phyloP scores from a whole-genome alignment of 352 stramenopile genomes.

The Pythium insidiosum region DNA sequence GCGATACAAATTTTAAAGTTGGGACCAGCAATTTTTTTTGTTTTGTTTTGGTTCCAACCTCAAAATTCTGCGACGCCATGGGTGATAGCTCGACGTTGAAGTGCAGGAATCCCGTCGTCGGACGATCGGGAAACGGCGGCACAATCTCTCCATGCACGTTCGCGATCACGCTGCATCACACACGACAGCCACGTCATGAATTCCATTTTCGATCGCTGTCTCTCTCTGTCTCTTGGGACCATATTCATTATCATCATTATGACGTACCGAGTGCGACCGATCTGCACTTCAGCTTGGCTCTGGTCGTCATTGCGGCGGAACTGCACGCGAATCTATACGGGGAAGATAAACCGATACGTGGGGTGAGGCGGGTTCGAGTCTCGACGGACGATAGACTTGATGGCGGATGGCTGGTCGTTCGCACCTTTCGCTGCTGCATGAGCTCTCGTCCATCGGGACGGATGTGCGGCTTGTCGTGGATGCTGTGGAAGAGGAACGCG shows the following conservation, averaged over 20 bases:
- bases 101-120: constrained; percentile 82
- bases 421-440: constrained; percentile 71
- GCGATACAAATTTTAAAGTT: too few relatives aligned
- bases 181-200: neutral
- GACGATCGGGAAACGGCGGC: constrained; percentile 76
- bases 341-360: too few relatives aligned
- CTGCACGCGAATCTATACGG: constrained; percentile 76
- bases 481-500: constrained; percentile 60
- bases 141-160: constrained; percentile 84
- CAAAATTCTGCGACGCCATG: constrained; percentile 79
- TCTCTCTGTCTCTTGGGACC: too few relatives aligned
- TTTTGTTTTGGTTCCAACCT: too few relatives aligned
- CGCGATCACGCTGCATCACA: constrained; percentile 53
- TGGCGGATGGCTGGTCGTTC: neutral
- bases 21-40: too few relatives aligned
- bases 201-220: neutral
- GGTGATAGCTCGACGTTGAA: constrained; percentile 81
- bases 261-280: constrained; percentile 66
- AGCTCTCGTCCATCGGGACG: constrained; percentile 70
- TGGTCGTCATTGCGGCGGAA: constrained; percentile 70
- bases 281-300: constrained; percentile 72
- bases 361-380: too few relatives aligned
- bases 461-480: constrained; percentile 47
- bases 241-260: too few relatives aligned
- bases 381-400: neutral